Conservation (phyloP, 208 protist genomes). For the Trypanosoma congolense region DNA sequence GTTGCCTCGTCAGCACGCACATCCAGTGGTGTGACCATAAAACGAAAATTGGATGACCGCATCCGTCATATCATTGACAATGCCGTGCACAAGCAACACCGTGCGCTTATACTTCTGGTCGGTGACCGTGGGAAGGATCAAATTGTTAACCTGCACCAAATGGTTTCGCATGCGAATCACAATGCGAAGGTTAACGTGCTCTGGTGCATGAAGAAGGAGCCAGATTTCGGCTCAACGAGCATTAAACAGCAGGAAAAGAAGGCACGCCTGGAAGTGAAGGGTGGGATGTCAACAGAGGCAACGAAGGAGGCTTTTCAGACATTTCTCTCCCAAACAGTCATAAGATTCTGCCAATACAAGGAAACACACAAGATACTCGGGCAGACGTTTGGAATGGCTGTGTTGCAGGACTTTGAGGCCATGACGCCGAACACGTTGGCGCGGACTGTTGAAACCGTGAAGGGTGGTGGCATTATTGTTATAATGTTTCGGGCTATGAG, state of each 20-base stretch:
- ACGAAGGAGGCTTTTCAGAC: slow-evolving; percentile 98
- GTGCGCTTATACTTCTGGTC: slow-evolving; percentile 97
- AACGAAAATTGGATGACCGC: slow-evolving; percentile 93
- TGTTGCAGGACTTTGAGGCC: slow-evolving; percentile 99
- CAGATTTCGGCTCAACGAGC: slow-evolving; percentile 94
- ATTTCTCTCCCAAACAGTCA: slow-evolving; percentile 97
- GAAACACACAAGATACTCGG: slow-evolving; percentile 99
- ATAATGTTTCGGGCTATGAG: slow-evolving; percentile 96
- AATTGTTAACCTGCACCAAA: slow-evolving; percentile 98
- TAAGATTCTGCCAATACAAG: slow-evolving; percentile 98
- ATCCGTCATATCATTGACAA: slow-evolving; percentile 96
- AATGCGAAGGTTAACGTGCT: slow-evolving; percentile 96
- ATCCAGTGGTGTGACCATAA: slow-evolving; percentile 36
- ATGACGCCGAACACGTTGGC: slow-evolving; percentile 99
- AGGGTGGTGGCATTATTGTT: slow-evolving; percentile 98
- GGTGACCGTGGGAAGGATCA: slow-evolving; percentile 97
- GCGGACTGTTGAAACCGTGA: slow-evolving; percentile 99
- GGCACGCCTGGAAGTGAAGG: slow-evolving; percentile 93
- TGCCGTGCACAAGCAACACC: slow-evolving; percentile 92
- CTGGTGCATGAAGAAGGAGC: slow-evolving; percentile 99
- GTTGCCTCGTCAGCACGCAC: slow-evolving; percentile 31
- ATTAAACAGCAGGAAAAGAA: slow-evolving; percentile 92
- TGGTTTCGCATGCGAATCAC: slow-evolving; percentile 96
- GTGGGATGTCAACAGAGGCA: slow-evolving; percentile 89
- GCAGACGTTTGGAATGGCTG: slow-evolving; percentile 99